Conservation (phyloP, 2,329 filamentous ascomycete species). For the Graphilbum fragrans region DNA sequence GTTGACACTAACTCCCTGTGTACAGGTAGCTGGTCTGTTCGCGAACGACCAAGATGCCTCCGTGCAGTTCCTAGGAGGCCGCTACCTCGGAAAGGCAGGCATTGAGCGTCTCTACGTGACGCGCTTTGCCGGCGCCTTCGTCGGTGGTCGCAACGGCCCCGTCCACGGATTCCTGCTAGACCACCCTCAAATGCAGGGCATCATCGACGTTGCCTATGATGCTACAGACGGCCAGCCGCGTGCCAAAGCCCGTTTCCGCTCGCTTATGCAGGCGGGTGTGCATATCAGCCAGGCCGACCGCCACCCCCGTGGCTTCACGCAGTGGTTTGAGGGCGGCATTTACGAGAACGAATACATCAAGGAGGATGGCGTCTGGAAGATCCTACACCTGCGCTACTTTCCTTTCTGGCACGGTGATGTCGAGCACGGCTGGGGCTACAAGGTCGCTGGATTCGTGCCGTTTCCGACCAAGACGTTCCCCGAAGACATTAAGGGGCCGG, state of each 20-base stretch:
- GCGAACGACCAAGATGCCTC: constrained; percentile 39
- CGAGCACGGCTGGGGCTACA: constrained; percentile 40
- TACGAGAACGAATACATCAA: constrained; percentile 50
- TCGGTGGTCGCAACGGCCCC: constrained; percentile 41
- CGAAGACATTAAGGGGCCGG: constrained; percentile 36
- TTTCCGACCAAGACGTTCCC: constrained; percentile 34
- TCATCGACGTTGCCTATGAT: constrained; percentile 36
- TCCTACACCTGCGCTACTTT: constrained; percentile 41
- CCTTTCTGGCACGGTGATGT: constrained; percentile 45
- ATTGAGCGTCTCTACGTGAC: constrained; percentile 38
- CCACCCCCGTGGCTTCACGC: constrained; percentile 37
- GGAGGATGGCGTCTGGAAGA: constrained; percentile 40
- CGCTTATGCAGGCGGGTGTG: constrained; percentile 42
- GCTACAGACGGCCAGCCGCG: constrained; percentile 13
- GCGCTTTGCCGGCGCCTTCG: constrained; percentile 37
- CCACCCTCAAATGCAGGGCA: constrained; percentile 45
- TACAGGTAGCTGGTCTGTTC: constrained; percentile 34
- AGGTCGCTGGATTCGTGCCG: constrained; percentile 39
- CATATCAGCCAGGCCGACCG: constrained; percentile 36
- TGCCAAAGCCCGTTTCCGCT: constrained; percentile 38
- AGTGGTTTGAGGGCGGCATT: constrained; percentile 47
- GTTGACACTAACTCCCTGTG: not conserved
- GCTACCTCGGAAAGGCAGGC: constrained; percentile 37
- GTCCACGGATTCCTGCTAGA: constrained; percentile 43
- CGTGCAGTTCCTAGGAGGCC: constrained; percentile 42